phyloP scores from a whole-genome alignment of 805 yeast genomes.

The Candida dajiaensis region DNA sequence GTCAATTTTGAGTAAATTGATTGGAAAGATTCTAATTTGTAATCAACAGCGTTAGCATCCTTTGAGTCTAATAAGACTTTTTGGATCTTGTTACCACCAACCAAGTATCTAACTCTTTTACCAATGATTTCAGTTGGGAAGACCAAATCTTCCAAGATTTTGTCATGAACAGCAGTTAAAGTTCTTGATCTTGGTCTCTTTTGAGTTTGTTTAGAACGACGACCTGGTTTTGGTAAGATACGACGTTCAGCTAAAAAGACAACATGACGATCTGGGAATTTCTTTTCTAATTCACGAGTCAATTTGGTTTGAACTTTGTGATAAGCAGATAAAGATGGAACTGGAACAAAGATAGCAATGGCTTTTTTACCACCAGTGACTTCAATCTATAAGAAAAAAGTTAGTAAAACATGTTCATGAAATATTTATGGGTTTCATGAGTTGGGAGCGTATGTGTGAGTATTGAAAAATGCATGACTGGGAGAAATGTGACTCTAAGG shows the following conservation, averaged over 20 bases:
- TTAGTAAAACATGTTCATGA: conserved; percentile 14
- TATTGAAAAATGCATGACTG: not conserved
- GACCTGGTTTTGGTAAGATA: conserved; percentile 98
- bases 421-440: not conserved
- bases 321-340: conserved; percentile 85
- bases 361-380: conserved; percentile 99
- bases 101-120: conserved; percentile 98
- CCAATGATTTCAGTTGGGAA: conserved; percentile 99
- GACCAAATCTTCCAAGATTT: conserved; percentile 96
- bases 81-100: conserved; percentile 98
- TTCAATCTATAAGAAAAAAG: conserved; percentile 49
- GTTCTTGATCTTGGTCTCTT: conserved; percentile 99
- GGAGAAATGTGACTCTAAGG: no score
- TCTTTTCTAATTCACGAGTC: conserved; percentile 99
- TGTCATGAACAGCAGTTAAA: conserved; percentile 97
- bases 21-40: conserved; percentile 99
- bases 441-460: not conserved
- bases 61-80: conserved; percentile 96
- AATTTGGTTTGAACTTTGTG: conserved; percentile 96
- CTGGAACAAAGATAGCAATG: conserved; percentile 96
- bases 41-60: conserved; percentile 94
- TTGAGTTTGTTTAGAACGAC: conserved; percentile 89
- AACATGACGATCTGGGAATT: conserved; percentile 99
- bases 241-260: conserved; percentile 99
- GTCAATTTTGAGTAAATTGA: conserved; percentile 97